Conservation (phyloP, 306 rosid genomes). For the Trifolium dubium region DNA sequence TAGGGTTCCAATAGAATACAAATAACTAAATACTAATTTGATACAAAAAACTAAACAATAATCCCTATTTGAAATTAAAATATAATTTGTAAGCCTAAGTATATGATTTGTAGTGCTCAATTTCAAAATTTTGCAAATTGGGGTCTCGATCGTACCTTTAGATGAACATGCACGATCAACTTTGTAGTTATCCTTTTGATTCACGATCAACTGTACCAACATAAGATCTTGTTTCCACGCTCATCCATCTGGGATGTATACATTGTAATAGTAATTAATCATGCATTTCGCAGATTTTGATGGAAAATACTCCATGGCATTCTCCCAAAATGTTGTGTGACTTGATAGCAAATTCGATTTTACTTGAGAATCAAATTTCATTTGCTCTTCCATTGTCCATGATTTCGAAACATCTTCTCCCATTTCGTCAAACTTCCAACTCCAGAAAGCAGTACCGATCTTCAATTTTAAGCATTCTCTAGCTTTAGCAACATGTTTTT, state of each 20-base stretch:
- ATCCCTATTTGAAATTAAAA: too few relatives aligned
- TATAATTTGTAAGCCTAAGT: too few relatives aligned
- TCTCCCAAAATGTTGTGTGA: conserved; percentile 44
- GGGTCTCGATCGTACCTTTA: background rate
- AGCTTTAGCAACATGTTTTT: conserved; percentile 40
- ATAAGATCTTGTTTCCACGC: conserved; percentile 39
- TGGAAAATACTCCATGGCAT: conserved; percentile 44
- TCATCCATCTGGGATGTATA: conserved; percentile 42
- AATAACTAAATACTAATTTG: too few relatives aligned
- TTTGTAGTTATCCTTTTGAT: conserved; percentile 12
- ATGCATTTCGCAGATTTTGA: conserved; percentile 42
- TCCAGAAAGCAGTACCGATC: conserved; percentile 39
- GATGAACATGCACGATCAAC: conserved; percentile 2
- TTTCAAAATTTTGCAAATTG: background rate
- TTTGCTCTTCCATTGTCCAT: conserved; percentile 47
- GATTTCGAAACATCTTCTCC: conserved; percentile 49
- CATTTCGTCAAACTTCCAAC: conserved; percentile 55
- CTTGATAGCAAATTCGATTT: conserved; percentile 8
- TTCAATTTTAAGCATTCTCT: conserved; percentile 40
- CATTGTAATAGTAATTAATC: conserved; percentile 50
- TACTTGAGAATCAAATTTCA: conserved; percentile 38
- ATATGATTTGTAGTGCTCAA: background rate
- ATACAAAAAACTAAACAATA: too few relatives aligned
- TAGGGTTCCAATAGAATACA: too few relatives aligned
- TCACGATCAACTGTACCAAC: conserved; percentile 36